Conservation (phyloP, 2,329 filamentous ascomycete genomes). For the Fusarium transvaalense region DNA sequence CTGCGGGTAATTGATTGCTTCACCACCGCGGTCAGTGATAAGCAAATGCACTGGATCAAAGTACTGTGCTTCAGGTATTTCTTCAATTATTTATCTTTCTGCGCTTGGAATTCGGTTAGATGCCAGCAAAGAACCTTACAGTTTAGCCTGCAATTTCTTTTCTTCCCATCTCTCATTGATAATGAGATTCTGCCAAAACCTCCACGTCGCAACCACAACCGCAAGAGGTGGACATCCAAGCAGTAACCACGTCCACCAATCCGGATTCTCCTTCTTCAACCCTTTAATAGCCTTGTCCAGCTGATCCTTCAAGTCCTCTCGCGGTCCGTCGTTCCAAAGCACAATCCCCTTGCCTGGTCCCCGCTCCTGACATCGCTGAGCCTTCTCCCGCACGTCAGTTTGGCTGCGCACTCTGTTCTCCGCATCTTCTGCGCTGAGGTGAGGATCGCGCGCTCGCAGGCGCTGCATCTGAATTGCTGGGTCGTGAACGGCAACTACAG, state of each 20-base stretch:
- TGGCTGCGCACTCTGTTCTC: slow-evolving; percentile 88
- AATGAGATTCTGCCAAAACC: slow-evolving; percentile 77
- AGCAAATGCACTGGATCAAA: background rate
- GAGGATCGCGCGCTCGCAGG: slow-evolving; percentile 78
- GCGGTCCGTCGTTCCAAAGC: slow-evolving; percentile 89
- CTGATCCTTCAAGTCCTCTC: slow-evolving; percentile 75
- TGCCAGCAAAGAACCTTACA: slow-evolving; percentile 13
- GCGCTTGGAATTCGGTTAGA: background rate
- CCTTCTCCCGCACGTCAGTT: slow-evolving; percentile 87
- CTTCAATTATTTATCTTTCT: background rate
- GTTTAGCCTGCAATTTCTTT: slow-evolving; percentile 56
- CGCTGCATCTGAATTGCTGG: slow-evolving; percentile 85
- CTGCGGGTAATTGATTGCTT: background rate
- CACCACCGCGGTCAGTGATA: background rate
- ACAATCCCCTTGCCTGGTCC: slow-evolving; percentile 77
- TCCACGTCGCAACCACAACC: slow-evolving; percentile 75
- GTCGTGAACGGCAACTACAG: slow-evolving; percentile 88
- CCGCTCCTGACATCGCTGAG: slow-evolving; percentile 76
- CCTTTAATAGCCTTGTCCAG: slow-evolving; percentile 74
- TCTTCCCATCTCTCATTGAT: slow-evolving; percentile 79
- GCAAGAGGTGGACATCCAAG: slow-evolving; percentile 81
- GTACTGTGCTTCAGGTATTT: background rate
- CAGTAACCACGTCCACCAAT: slow-evolving; percentile 85
- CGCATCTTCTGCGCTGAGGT: slow-evolving; percentile 87
- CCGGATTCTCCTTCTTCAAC: slow-evolving; percentile 73